Conservation (phyloP, 208 protist genomes). For the Crithidia brevicula region DNA sequence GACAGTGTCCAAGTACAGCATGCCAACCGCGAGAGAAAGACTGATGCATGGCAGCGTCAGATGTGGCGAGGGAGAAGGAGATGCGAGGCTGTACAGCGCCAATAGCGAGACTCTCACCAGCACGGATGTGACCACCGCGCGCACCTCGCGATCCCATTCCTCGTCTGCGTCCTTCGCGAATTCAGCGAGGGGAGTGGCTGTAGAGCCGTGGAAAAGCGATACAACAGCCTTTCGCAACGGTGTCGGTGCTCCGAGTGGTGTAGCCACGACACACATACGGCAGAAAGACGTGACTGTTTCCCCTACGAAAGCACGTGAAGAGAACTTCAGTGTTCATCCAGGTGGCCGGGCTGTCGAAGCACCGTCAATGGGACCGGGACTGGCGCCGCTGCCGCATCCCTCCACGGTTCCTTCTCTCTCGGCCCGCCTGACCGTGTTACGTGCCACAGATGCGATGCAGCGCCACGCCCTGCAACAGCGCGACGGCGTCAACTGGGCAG, state of each 20-base stretch:
- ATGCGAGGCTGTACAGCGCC: not conserved
- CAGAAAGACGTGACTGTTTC: too few relatives aligned
- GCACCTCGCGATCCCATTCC: not conserved
- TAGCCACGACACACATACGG: too few relatives aligned
- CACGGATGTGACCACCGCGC: not conserved
- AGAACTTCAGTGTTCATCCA: too few relatives aligned
- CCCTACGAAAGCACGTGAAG: too few relatives aligned
- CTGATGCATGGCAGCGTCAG: not conserved
- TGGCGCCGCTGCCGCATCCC: not conserved
- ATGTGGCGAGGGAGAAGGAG: not conserved
- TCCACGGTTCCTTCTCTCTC: constrained; percentile 21
- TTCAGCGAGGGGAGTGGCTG: not conserved
- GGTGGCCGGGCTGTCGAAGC: too few relatives aligned
- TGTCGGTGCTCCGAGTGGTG: too few relatives aligned
- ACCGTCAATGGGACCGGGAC: not conserved
- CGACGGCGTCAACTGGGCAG: not conserved
- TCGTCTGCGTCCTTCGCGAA: not conserved
- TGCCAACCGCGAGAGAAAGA: not conserved
- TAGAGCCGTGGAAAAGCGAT: too few relatives aligned
- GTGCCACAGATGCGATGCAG: constrained; percentile 18
- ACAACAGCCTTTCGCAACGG: too few relatives aligned
- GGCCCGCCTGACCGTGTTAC: constrained; percentile 27
- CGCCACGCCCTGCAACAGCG: not conserved
- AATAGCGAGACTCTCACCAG: constrained; percentile 11
- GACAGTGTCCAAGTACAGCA: not conserved